phyloP scores from a whole-genome alignment of 176 grass and related monocot genomes.

The sorghum (Sorghum bicolor) region Sorghum_bicolor_NCBIv3 NC_012873.2:54711001-54711500 shows the following conservation, averaged over 20 bases:
- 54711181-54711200: background rate
- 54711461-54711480: background rate
- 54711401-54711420: background rate
- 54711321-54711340: background rate
- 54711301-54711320: background rate
- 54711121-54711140: background rate
- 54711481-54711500: background rate
- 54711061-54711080: constrained; percentile 15
- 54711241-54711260: background rate
- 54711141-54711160: no score
- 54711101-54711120: background rate
- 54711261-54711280: background rate
- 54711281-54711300: background rate
- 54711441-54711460: background rate
- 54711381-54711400: background rate
- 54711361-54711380: background rate
- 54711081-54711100: background rate
- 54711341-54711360: background rate
- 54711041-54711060: constrained; percentile 29
- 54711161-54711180: background rate
- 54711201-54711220: background rate
- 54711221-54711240: background rate
- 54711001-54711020: constrained; percentile 69
- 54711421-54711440: background rate
- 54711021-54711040: constrained; percentile 60